Base-by-base conservation (phyloP, 116 monocot species). In the Posidonia oceanica region DNA sequence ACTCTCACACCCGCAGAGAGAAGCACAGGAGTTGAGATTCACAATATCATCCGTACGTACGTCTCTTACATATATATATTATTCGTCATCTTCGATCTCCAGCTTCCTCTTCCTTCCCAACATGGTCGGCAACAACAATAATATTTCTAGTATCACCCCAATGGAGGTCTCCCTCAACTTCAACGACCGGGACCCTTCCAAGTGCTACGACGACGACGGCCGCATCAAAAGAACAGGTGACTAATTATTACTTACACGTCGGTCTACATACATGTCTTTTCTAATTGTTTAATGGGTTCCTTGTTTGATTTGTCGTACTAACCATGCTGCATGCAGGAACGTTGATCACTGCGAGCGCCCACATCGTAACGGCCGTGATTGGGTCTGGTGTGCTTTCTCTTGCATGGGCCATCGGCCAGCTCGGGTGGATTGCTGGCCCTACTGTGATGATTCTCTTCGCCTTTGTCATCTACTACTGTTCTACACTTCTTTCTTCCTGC, bases 321-420 rank as follows among this genome's bases (percentile, higher is more conserved):
- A 29, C 29, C 29, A 29, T 29, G n/a, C 5, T 23, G 5, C 14
- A 65, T 65, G 16, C 76, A 85, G 91, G 91, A 36, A 91, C 85
- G 1, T 77, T 91, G 38, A 85, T 80, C 82, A 85, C 91, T 4
- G 85, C 91, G 13, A 75, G 75, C 5, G 80, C 91, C 3, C 91
- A 91, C 75, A 87, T 91, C 38, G 77, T 91, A n/a, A 79, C 89
- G 14, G 89, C 89, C 0, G 89, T 86, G 74, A 81, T 89, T 54
- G 86, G 89, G 22, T 86, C 86, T 48, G 89, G 86, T 1, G 83
- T 89, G 60, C 72, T 89, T 13, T 83, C 89, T 17, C 86, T 86
- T 5, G 83, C 89, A 1, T 89, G 89, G 89, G 83, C 81, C 48
- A 72, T 85, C 17, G 89, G 81, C 2, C 89, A 89, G 51, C 72